These are phyloP conservation scores for Pythium scleroteichum DNA, from an alignment of 352 stramenopile genomes.

Conservation along the genomic window DNA sequence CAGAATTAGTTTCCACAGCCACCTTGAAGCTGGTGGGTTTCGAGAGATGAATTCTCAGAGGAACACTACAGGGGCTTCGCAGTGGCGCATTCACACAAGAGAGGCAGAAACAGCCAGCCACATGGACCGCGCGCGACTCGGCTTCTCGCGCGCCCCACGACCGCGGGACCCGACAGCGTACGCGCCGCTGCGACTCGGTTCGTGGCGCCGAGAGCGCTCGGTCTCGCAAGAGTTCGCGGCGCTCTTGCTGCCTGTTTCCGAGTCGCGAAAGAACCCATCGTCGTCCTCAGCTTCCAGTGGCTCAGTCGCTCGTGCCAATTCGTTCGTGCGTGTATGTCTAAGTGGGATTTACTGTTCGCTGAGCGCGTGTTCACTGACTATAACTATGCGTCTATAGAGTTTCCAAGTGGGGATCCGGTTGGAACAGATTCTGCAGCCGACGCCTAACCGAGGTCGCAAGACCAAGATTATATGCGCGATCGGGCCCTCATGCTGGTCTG, in stretches of 20 bases:
- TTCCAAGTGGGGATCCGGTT: constrained; percentile 72
- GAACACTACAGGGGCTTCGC: neutral
- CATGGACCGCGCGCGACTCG: constrained; percentile 21
- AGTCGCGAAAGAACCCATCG: neutral
- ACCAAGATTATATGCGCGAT: constrained; percentile 99
- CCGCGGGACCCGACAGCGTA: constrained; percentile 38
- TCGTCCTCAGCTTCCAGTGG: neutral
- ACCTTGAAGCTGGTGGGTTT: constrained; percentile 36
- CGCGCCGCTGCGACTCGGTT: constrained; percentile 61
- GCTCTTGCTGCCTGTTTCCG: constrained; percentile 39
- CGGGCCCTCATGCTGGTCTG: constrained; percentile 95
- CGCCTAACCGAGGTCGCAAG: constrained; percentile 64
- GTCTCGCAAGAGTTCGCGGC: constrained; percentile 64
- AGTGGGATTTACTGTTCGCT: neutral
- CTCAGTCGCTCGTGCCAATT: neutral
- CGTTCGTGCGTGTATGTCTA: neutral
- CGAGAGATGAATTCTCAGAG: constrained; percentile 28
- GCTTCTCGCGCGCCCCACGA: constrained; percentile 37
- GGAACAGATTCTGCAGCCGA: constrained; percentile 70
- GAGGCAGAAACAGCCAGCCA: neutral
- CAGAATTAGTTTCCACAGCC: constrained; percentile 14
- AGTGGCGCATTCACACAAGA: constrained; percentile 18
- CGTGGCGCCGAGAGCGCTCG: constrained; percentile 63
- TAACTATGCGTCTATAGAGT: constrained; percentile 31
- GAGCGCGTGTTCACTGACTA: neutral